Percentiles rank a stretch among this genome's conserved stretches.
Conservation (phyloP, 345 rosid species). For the Melaleuca quinquenervia region DNA sequence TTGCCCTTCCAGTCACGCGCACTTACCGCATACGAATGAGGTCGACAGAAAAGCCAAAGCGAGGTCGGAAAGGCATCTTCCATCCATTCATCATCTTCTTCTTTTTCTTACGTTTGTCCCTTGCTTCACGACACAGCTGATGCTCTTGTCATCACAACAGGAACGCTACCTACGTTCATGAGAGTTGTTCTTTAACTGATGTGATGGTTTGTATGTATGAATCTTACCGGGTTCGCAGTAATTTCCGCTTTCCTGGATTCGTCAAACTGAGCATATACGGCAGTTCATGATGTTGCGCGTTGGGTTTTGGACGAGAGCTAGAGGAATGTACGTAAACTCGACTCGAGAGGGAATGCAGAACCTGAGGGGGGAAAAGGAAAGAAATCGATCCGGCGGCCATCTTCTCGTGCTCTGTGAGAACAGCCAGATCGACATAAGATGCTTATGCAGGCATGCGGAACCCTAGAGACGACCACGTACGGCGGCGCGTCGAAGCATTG, state of each 20-base stretch:
- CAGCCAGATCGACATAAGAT: not conserved
- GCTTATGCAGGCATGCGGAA: not conserved
- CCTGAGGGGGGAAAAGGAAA: not conserved
- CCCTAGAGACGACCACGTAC: not conserved
- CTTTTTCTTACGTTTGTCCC: not conserved
- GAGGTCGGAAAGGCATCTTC: not conserved
- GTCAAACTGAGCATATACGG: not conserved
- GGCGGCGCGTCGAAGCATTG: not conserved
- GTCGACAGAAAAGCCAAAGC: not conserved
- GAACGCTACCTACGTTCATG: not conserved
- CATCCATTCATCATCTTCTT: not conserved
- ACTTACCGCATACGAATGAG: not conserved
- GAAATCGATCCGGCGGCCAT: not conserved
- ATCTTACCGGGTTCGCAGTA: not conserved
- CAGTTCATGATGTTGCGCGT: not conserved
- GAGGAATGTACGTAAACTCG: not conserved
- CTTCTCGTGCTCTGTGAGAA: not conserved
- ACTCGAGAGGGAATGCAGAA: not conserved
- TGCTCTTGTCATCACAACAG: not conserved
- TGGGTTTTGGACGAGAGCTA: not conserved
- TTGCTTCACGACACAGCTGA: not conserved
- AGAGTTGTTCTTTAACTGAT: not conserved
- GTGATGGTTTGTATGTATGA: not conserved
- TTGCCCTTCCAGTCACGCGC: not conserved
- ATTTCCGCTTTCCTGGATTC: not conserved